A percentile compares a stretch with the other conserved stretches of the same genome.
These are phyloP conservation scores for Diplodia seriata DNA, from an alignment of 2,329 filamentous ascomycete genomes.

Conservation along the genomic window DNA sequence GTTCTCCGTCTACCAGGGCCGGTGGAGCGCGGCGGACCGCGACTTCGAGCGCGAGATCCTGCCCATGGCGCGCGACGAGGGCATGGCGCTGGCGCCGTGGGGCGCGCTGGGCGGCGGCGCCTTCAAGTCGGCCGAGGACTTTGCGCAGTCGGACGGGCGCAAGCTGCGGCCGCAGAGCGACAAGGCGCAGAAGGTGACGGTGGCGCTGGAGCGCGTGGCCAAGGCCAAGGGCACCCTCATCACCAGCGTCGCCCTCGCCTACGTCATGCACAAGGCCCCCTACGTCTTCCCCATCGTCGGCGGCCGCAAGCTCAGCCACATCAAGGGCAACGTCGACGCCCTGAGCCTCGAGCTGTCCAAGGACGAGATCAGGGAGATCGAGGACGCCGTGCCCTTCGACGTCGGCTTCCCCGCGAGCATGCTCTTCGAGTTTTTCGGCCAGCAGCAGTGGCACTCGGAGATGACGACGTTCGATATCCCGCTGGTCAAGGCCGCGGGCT, in stretches of 20 bases:
- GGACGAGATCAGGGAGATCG: constrained; percentile 71
- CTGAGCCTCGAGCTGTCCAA: constrained; percentile 65
- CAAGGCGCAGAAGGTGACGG: constrained; percentile 60
- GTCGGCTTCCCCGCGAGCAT: constrained; percentile 72
- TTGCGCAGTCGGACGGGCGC: constrained; percentile 55
- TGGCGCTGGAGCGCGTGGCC: constrained; percentile 66
- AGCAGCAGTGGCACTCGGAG: constrained; percentile 40
- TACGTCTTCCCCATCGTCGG: constrained; percentile 78
- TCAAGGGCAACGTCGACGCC: constrained; percentile 73
- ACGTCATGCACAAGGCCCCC: constrained; percentile 74
- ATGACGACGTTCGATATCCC: constrained; percentile 43
- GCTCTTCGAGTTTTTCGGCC: constrained; percentile 44
- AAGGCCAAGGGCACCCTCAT: constrained; percentile 60
- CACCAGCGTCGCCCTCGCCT: constrained; percentile 71
- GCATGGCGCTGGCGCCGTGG: constrained; percentile 61
- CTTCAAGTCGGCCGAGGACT: constrained; percentile 54
- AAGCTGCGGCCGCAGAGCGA: constrained; percentile 49
- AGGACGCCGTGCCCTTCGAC: constrained; percentile 67
- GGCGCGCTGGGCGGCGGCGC: constrained; percentile 54
- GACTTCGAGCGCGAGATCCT: constrained; percentile 57
- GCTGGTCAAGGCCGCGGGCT: constrained; percentile 41
- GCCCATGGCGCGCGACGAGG: constrained; percentile 52
- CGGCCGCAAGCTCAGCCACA: constrained; percentile 71
- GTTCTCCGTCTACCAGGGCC: constrained; percentile 52
- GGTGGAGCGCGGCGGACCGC: constrained; percentile 52